A percentile compares a stretch with the other conserved stretches of the same genome.
Evolutionary conservation across 75 land plant species (phyloP).

Genomic region (Larix kaempferi): DNA sequence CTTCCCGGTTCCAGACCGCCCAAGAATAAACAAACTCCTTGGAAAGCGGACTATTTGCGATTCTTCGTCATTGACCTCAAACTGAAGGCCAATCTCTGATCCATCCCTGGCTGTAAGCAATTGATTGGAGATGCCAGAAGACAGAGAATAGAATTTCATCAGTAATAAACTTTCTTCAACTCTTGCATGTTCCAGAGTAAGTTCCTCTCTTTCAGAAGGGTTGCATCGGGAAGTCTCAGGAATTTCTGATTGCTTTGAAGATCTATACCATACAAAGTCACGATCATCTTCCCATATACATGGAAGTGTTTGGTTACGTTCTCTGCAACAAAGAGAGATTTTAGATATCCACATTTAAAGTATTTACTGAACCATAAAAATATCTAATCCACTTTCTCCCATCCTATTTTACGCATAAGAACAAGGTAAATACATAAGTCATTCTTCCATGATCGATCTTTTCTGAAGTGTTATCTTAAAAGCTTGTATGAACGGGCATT

Average conservation of each 20-base stretch:
- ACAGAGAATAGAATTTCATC: slow-evolving; percentile 75
- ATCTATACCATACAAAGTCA: slow-evolving; percentile 30
- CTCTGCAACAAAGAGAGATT: slow-evolving; percentile 17
- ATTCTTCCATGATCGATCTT: neutral
- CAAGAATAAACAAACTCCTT: slow-evolving; percentile 53
- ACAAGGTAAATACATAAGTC: neutral
- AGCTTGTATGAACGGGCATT: neutral
- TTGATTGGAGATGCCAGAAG: slow-evolving; percentile 48
- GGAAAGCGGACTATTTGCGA: slow-evolving; percentile 33
- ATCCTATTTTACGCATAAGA: neutral
- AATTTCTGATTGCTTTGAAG: neutral
- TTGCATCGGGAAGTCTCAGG: neutral
- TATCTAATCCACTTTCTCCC: neutral
- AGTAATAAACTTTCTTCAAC: slow-evolving; percentile 58
- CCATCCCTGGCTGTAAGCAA: slow-evolving; percentile 53
- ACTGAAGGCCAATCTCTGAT: slow-evolving; percentile 50
- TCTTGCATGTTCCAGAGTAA: slow-evolving; percentile 46
- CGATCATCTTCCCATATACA: slow-evolving; percentile 6
- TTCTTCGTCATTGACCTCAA: slow-evolving; percentile 67
- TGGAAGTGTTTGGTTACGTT: slow-evolving; percentile 24
- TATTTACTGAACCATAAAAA: neutral
- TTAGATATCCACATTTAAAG: neutral
- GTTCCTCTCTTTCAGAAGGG: slow-evolving; percentile 13
- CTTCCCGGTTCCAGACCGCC: slow-evolving; percentile 85
- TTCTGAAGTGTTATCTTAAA: neutral